phyloP scores from a whole-genome alignment of 495 filamentous ascomycete genomes.

The Neurospora sp. region DNA sequence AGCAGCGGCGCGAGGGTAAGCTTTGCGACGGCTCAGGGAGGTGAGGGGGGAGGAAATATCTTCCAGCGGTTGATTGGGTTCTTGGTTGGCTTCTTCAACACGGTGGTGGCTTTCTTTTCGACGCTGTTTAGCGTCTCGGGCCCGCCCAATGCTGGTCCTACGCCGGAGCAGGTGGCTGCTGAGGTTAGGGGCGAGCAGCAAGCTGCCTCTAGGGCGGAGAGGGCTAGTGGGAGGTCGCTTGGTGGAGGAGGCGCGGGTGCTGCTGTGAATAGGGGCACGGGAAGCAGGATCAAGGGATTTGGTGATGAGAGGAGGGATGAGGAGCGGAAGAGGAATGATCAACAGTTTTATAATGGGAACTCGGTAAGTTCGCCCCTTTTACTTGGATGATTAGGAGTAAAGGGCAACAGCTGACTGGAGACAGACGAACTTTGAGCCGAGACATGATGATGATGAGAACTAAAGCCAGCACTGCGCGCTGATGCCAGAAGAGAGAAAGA shows the following conservation, averaged over 20 bases:
- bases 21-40: conserved; percentile 43
- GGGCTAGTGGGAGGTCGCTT: neutral
- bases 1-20: neutral
- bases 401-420: conserved; percentile 2
- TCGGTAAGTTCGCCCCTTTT: conserved; percentile 46
- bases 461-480: neutral
- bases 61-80: conserved; percentile 44
- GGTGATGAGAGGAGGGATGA: conserved; percentile 7
- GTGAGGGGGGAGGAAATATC: conserved; percentile 25
- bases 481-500: neutral
- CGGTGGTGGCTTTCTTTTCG: conserved; percentile 19
- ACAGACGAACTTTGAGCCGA: conserved; percentile 68
- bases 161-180: neutral
- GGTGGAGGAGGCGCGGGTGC: neutral
- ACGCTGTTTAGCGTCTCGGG: conserved; percentile 18
- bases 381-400: neutral
- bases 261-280: neutral
- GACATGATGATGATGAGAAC: conserved; percentile 46
- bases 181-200: neutral
- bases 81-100: conserved; percentile 37
- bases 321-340: conserved; percentile 31
- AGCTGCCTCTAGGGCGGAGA: neutral
- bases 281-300: conserved; percentile 17
- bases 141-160: neutral
- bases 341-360: conserved; percentile 84